Evolutionary conservation across 2,329 filamentous ascomycete genomes (phyloP), one percentile per base, ranked within the genome.

Genomic region (Zarea fungicola): DNA sequence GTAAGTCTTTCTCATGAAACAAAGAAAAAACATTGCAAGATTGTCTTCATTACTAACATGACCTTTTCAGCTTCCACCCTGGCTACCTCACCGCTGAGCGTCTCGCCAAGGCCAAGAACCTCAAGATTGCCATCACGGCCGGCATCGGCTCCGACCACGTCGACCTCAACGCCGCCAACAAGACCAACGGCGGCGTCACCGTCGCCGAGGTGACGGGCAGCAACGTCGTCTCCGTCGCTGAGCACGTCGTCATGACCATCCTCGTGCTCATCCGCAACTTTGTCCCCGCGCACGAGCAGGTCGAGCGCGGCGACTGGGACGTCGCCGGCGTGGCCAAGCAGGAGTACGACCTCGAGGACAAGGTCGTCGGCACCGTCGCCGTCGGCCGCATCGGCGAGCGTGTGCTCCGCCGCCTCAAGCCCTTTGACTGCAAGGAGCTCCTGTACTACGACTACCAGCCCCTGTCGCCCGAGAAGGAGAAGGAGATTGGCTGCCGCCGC

Each of bases 371-470:
- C 64, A 99, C 93, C 66, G 93, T 99, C 52, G 93, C 88, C 64
- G 91, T 97, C 55, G 93, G 93, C 69, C 89, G 93, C 68, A 99
- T 99, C 63, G 93, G 93, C 64, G 91, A 97, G 84, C 91, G 93
- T 74, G 93, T 99, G 51, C 83, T 99, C 61, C 87, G 92, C 71
- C 85, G 93, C 58, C 85, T 99, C 63, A 95, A 95, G 84, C 77
- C 91, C 58, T 99, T 99, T 67, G 92, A 96, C 79, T 99, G 93
- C 89, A 96, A 96, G 85, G 92, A 97, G 80, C 83, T 99, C 43
- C 83, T 97, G 56, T 99, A 99, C 87, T 97, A 88, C 70, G 93
- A 99, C 77, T 99, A 99, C 86, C 93, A 99, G 81, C 90, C 92
- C 45, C 80, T 99, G 57, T 78, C 74, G 53, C 65, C 89, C 53